A percentile compares a stretch with the other conserved stretches of the same genome.
These are phyloP conservation scores for Coemansia sp. DNA, from an alignment of 192 early-diverging fungal species.

Conservation along the genomic window DNA sequence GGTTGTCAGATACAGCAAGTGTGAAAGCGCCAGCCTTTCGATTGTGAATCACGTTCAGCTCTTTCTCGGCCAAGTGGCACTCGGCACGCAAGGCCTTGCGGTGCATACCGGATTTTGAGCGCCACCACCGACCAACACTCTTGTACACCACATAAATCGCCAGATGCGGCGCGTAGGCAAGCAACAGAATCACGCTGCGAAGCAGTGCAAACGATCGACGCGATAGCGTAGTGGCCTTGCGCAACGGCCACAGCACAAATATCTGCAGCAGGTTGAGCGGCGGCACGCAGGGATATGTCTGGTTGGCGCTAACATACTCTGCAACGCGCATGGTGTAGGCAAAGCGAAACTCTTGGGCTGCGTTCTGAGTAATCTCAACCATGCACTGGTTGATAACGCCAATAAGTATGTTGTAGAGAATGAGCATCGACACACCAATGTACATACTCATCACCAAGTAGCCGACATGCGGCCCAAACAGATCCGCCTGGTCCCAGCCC, in stretches of 20 bases:
- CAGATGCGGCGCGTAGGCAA: conserved; percentile 32
- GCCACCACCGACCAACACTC: conserved; percentile 21
- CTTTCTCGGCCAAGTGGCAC: conserved; percentile 30
- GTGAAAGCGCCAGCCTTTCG: conserved; percentile 19
- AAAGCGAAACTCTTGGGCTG: conserved; percentile 39
- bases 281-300: conserved; percentile 41
- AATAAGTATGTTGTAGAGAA: conserved; percentile 44
- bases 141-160: conserved; percentile 15
- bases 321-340: conserved; percentile 32
- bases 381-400: conserved; percentile 46
- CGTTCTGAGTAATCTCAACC: conserved; percentile 32
- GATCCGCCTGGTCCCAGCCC: conserved; percentile 36
- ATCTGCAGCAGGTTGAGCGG: conserved; percentile 36
- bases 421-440: conserved; percentile 43
- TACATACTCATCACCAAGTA: conserved; percentile 36
- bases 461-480: conserved; percentile 36
- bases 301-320: conserved; percentile 38
- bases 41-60: conserved; percentile 24
- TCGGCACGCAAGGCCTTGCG: conserved; percentile 17
- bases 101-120: conserved; percentile 22
- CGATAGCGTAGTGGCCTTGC: conserved; percentile 18
- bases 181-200: conserved; percentile 18
- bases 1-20: conserved; percentile 8
- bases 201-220: conserved; percentile 21
- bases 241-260: conserved; percentile 29